These are phyloP conservation scores for Arxiozyma heterogenica DNA, from an alignment of 1,139 yeast species.

Conservation along the genomic window DNA sequence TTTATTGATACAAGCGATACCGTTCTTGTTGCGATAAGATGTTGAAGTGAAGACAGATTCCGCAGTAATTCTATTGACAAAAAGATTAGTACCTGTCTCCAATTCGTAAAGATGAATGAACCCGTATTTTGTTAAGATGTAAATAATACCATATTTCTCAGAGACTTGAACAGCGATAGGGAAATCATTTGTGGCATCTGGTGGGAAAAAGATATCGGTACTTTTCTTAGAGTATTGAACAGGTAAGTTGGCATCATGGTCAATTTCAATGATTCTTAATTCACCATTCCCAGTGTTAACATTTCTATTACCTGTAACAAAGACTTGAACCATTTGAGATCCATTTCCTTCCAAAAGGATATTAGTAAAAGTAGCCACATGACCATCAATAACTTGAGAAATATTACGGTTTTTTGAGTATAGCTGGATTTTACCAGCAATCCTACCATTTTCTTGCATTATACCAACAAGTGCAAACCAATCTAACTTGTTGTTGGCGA, in stretches of 20 bases:
- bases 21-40: constrained; percentile 60
- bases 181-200: constrained; percentile 93
- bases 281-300: constrained; percentile 72
- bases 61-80: constrained; percentile 93
- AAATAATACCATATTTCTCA: constrained; percentile 74
- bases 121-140: constrained; percentile 89
- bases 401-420: constrained; percentile 81
- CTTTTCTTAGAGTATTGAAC: constrained; percentile 70
- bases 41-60: constrained; percentile 93
- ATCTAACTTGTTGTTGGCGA: constrained; percentile 67
- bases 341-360: constrained; percentile 66
- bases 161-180: constrained; percentile 90
- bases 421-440: constrained; percentile 93
- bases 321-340: constrained; percentile 63
- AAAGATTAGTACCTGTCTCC: constrained; percentile 85
- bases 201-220: constrained; percentile 92
- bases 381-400: constrained; percentile 97
- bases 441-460: constrained; percentile 87
- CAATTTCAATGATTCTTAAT: constrained; percentile 91
- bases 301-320: constrained; percentile 79
- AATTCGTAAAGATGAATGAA: constrained; percentile 92
- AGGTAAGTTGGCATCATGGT: constrained; percentile 82
- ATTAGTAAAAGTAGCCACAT: constrained; percentile 82
- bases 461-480: constrained; percentile 97
- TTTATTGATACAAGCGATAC: constrained; percentile 89